These are phyloP conservation scores for Talaromyces sp. DNA, from an alignment of 2,329 filamentous ascomycete species.

Conservation along the genomic window DNA sequence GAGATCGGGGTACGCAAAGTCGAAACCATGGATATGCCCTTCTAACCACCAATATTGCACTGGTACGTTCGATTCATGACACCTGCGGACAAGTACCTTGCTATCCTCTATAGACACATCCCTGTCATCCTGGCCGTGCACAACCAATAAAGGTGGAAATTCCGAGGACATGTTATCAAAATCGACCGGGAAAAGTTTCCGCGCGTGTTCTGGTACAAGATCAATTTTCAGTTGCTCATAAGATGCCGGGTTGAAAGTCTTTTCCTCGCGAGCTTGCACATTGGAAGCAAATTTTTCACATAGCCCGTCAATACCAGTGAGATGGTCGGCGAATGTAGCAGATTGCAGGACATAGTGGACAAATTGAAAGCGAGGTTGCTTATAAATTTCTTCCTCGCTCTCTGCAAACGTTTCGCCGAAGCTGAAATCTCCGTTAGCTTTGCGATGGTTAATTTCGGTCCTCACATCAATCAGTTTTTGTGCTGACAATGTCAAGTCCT, in stretches of 20 bases:
- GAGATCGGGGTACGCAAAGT: neutral
- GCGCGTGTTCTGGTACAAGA: neutral
- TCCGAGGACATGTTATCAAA: neutral
- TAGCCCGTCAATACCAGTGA: neutral
- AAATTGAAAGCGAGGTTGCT: neutral
- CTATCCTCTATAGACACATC: neutral
- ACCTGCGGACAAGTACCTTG: neutral
- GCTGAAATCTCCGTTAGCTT: neutral
- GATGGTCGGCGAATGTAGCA: neutral
- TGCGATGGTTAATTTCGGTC: neutral
- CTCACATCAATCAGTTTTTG: neutral
- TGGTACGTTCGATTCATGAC: neutral
- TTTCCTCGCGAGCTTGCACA: neutral
- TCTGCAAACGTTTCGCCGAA: neutral
- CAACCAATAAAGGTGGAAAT: neutral
- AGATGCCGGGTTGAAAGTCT: neutral
- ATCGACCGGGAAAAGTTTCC: neutral
- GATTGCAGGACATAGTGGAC: neutral
- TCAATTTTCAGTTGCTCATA: neutral
- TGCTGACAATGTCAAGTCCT: neutral
- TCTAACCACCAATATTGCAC: neutral
- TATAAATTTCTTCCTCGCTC: neutral
- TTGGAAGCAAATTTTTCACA: neutral
- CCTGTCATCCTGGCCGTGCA: neutral
- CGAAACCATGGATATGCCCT: neutral